phyloP scores from a whole-genome alignment of 495 filamentous ascomycete species.

The Aspergillus biplanus region DNA sequence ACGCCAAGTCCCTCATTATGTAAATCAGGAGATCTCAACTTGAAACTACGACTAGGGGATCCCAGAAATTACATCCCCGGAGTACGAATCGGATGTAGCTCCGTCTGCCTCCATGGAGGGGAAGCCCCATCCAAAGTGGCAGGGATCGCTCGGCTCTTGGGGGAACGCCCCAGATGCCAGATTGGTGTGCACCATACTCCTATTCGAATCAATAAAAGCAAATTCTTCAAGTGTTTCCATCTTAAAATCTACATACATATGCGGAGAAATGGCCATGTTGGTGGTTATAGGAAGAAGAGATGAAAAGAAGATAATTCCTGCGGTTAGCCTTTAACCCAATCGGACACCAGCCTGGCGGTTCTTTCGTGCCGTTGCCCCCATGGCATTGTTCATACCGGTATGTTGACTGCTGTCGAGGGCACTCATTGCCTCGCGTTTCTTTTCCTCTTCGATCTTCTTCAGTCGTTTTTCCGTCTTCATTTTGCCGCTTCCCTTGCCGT shows the following conservation, averaged over 20 bases:
- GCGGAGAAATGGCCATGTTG: not conserved
- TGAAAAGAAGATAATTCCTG: too few relatives aligned
- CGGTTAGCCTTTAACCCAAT: conserved; percentile 57
- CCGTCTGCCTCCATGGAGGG: conserved; percentile 5
- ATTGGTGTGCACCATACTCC: too few relatives aligned
- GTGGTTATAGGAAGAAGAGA: too few relatives aligned
- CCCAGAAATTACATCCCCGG: conserved; percentile 2
- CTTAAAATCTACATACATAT: conserved; percentile 2
- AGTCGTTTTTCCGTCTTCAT: conserved; percentile 96
- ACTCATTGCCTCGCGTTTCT: conserved; percentile 79
- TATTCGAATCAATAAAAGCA: too few relatives aligned
- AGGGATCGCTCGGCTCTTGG: not conserved
- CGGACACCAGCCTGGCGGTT: conserved; percentile 87
- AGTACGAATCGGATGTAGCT: conserved; percentile 8
- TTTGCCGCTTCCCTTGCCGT: conserved; percentile 96
- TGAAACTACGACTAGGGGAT: not conserved
- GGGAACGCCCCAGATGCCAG: not conserved
- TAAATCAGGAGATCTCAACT: not conserved
- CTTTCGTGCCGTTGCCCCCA: conserved; percentile 75
- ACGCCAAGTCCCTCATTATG: conserved; percentile 31
- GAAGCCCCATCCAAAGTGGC: not conserved
- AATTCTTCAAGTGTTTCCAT: not conserved
- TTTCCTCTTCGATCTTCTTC: conserved; percentile 97
- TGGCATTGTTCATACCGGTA: conserved; percentile 80
- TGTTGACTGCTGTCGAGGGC: conserved; percentile 79